Conservation (phyloP, 306 rosid species). For the Lathyrus sativus region DNA sequence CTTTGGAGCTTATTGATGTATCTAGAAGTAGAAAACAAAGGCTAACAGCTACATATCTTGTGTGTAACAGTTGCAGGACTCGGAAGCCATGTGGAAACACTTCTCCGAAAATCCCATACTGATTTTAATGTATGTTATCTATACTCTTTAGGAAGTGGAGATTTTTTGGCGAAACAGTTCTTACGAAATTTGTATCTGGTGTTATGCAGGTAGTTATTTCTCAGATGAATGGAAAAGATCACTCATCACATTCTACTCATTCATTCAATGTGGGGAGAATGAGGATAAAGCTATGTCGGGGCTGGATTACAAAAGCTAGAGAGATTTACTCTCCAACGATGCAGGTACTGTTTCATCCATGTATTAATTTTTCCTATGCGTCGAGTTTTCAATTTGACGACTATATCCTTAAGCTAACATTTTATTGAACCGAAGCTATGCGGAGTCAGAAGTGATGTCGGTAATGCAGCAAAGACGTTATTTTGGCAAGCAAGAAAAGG, state of each 20-base stretch:
- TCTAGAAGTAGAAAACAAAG: constrained; percentile 37
- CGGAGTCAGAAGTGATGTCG: constrained; percentile 64
- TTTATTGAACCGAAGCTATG: constrained; percentile 58
- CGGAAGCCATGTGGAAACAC: constrained; percentile 68
- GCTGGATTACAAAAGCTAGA: constrained; percentile 97
- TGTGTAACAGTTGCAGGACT: constrained; percentile 71
- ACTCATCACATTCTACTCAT: constrained; percentile 86
- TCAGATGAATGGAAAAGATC: constrained; percentile 85
- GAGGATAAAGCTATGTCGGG: constrained; percentile 92
- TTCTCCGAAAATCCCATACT: constrained; percentile 71
- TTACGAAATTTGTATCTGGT: constrained; percentile 30
- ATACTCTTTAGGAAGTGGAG: constrained; percentile 4
- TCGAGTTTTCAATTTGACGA: constrained; percentile 15
- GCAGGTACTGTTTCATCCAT: constrained; percentile 60
- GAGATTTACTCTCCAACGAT: constrained; percentile 85
- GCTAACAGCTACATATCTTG: constrained; percentile 40
- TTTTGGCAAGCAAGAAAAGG: constrained; percentile 98
- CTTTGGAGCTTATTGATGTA: constrained; percentile 18
- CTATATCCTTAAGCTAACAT: constrained; percentile 34
- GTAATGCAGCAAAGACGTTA: constrained; percentile 63
- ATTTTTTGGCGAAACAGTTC: constrained; percentile 1
- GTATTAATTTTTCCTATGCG: too few relatives aligned
- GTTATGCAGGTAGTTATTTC: constrained; percentile 73
- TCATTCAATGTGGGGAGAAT: constrained; percentile 84
- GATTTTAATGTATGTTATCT: constrained; percentile 76